These are phyloP conservation scores for Paxillus rubicundulus DNA, from an alignment of 768 basidiomycete genomes.

Conservation along the genomic window DNA sequence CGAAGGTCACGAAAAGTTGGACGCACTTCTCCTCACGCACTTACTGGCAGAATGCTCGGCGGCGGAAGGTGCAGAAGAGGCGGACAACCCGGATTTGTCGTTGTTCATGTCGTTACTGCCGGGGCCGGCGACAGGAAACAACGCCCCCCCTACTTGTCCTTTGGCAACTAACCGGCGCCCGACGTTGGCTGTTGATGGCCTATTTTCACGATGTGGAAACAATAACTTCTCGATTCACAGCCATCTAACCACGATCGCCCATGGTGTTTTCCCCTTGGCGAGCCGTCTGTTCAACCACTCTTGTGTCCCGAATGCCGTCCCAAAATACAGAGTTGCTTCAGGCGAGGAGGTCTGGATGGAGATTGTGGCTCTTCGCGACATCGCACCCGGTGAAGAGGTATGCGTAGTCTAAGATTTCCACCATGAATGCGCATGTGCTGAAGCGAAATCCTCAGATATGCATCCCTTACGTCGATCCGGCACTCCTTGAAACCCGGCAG, in stretches of 20 bases:
- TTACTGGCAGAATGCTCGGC: constrained; percentile 43
- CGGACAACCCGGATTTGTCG: constrained; percentile 27
- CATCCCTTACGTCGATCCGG: constrained; percentile 78
- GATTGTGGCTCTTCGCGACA: constrained; percentile 59
- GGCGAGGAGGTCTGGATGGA: constrained; percentile 52
- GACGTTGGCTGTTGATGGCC: constrained; percentile 15
- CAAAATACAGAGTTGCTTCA: constrained; percentile 50
- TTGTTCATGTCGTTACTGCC: constrained; percentile 47
- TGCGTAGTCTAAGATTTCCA: background rate
- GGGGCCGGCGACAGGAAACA: constrained; percentile 28
- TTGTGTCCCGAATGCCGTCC: constrained; percentile 69
- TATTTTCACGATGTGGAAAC: constrained; percentile 68
- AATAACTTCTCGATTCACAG: constrained; percentile 81
- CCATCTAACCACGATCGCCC: constrained; percentile 64
- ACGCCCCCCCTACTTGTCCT: constrained; percentile 35
- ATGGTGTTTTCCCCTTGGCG: constrained; percentile 74
- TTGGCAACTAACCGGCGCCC: constrained; percentile 26
- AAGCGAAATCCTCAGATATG: constrained; percentile 49
- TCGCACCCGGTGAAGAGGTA: constrained; percentile 66
- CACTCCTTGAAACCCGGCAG: constrained; percentile 58
- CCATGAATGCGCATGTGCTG: background rate
- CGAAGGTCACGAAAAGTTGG: constrained; percentile 51
- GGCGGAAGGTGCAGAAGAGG: constrained; percentile 10
- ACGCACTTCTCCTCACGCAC: constrained; percentile 64
- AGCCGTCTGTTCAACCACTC: constrained; percentile 85